Percentiles rank a stretch among this genome's conserved stretches.
phyloP scores from a whole-genome alignment of 1,284 basidiomycete genomes.

The Trametes versicolor region DNA sequence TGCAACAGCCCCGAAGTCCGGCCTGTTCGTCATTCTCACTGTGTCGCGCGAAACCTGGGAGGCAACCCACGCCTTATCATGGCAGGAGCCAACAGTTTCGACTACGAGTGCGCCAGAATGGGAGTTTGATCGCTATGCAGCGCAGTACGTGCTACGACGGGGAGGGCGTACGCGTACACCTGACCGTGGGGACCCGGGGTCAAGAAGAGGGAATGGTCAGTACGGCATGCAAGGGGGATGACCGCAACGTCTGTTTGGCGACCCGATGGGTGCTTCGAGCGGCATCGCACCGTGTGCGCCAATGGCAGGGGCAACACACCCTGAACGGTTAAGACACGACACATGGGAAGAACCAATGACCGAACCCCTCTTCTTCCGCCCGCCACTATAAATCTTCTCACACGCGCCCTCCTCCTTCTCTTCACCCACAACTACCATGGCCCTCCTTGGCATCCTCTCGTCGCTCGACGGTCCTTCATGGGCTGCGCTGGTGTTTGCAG shows the following conservation, averaged over 20 bases:
- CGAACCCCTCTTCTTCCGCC: constrained; percentile 23
- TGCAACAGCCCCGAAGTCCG: too few species aligned
- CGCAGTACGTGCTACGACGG: neutral
- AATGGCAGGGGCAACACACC: neutral
- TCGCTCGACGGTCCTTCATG: constrained; percentile 32
- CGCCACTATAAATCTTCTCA: constrained; percentile 15
- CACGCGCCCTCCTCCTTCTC: constrained; percentile 7
- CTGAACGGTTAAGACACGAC: neutral
- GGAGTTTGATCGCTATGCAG: neutral
- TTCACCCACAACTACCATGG: constrained; percentile 18
- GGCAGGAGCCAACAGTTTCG: too few species aligned
- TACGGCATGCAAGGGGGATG: neutral
- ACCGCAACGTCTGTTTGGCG: neutral
- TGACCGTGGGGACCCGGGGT: neutral
- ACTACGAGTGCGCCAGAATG: neutral
- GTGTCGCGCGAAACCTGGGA: too few species aligned
- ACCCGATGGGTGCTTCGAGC: constrained; percentile 7
- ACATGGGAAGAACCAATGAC: constrained; percentile 19
- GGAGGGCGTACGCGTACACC: neutral
- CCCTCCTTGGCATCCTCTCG: constrained; percentile 16
- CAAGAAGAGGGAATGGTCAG: neutral
- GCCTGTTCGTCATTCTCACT: too few species aligned
- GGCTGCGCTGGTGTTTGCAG: constrained; percentile 38
- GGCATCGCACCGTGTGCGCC: neutral
- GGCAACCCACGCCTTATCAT: too few species aligned